Percentiles rank a stretch among this genome's conserved stretches.
Evolutionary conservation across 2,329 filamentous ascomycete genomes (phyloP).

Genomic region (Ceratocystis destructans): DNA sequence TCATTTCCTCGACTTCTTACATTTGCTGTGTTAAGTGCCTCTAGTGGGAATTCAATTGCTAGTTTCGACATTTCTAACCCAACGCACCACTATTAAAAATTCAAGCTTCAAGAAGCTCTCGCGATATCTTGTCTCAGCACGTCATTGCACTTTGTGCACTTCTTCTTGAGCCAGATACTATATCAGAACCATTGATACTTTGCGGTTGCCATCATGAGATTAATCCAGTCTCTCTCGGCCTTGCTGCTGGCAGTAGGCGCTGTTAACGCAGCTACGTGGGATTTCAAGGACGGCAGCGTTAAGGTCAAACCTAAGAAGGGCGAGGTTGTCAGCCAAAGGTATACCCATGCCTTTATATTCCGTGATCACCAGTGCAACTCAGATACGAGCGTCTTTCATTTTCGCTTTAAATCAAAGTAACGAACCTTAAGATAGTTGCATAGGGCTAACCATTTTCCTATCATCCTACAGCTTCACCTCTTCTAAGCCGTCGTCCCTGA

Average conservation of each 20-base stretch:
- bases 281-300: constrained; percentile 59
- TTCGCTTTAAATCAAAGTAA: too few species aligned
- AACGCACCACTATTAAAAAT: neutral
- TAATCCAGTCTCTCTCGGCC: constrained; percentile 25
- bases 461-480: constrained; percentile 35
- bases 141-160: constrained; percentile 5
- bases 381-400: too few species aligned
- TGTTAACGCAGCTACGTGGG: constrained; percentile 49
- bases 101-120: constrained; percentile 7
- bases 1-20: neutral
- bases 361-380: too few species aligned
- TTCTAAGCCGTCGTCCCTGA: constrained; percentile 37
- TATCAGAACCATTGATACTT: neutral
- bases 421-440: neutral
- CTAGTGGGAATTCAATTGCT: constrained; percentile 9
- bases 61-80: constrained; percentile 4
- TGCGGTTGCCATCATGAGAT: constrained; percentile 12
- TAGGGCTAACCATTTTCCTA: neutral
- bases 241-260: constrained; percentile 37
- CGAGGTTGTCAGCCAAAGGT: constrained; percentile 53
- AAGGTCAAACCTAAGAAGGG: constrained; percentile 53
- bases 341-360: constrained; percentile 24
- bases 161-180: constrained; percentile 18
- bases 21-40: neutral
- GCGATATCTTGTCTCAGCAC: constrained; percentile 3